Base-by-base conservation (phyloP, 1,284 basidiomycete genomes). In the Ceratobasidium sp. region DNA sequence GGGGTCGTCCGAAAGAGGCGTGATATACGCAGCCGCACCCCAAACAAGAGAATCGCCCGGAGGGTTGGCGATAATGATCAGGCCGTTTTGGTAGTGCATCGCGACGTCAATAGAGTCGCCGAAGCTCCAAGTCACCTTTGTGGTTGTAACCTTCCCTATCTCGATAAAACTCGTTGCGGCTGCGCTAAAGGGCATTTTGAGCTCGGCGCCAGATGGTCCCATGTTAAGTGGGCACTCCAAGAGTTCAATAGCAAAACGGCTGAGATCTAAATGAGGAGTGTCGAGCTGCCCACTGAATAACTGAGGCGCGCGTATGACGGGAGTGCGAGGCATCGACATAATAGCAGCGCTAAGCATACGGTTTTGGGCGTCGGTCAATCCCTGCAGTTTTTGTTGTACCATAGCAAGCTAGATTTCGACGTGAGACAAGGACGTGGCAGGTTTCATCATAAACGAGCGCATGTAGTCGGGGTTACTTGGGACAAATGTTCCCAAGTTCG, bases 381-480 rank as follows among this genome's bases (percentile, higher is more conserved):
- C 11, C 22, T 41, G 59, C 31, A 22, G 75, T 27, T 48, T 16
- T 16, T n/a, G 22, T 29, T 49, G 6, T 7, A 69, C 74, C 22
- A 22, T 37, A 16, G 48, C 22, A 22, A 76, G 75, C 43, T 76
- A 73, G 2, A 34, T 29, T 64, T 43, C 19, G 14, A 76, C 75
- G 11, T 68, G 27, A 9, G 59, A 27, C 22, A 54, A 34, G 9
- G 63, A 39, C 3, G 51, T 27, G 5, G 75, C 74, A 46, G 75
- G 75, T 39, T 69, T 24, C 75, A 76, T 76, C 46, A 76, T 19
- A 74, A 76, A 76, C 29, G 74, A 68, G 11, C 56, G 68, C 75
- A 76, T 76, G 41, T 43, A 76, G 29, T 66, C 75, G 4, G 22
- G 31, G 51, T 76, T 53, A 3, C 37, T 19, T 39, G 75, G 73